phyloP scores from a whole-genome alignment of 208 protist species.

The Leishmania braziliensis region DNA sequence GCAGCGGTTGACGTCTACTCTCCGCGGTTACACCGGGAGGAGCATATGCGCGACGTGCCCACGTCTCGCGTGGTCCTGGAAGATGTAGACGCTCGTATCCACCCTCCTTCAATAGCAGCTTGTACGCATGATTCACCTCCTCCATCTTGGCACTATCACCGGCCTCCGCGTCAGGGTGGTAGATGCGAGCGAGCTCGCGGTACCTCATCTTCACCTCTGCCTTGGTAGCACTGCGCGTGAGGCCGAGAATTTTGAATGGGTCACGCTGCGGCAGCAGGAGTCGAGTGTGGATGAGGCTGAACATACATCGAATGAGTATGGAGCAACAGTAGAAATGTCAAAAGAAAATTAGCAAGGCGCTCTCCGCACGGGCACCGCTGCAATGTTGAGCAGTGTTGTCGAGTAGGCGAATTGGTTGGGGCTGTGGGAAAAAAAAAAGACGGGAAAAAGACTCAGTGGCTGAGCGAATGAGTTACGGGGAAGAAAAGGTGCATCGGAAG shows the following conservation, averaged over 20 bases:
- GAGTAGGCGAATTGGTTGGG: too few relatives aligned
- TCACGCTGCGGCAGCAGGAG: slow-evolving; percentile 36
- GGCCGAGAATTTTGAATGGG: slow-evolving; percentile 75
- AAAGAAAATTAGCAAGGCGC: neutral
- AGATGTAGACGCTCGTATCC: slow-evolving; percentile 76
- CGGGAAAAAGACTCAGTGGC: neutral
- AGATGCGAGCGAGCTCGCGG: slow-evolving; percentile 77
- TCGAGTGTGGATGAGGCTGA: neutral
- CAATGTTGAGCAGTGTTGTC: neutral
- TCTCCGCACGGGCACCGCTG: neutral
- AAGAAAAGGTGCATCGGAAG: neutral
- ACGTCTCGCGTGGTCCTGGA: slow-evolving; percentile 5
- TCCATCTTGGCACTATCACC: slow-evolving; percentile 82
- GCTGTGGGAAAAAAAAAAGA: neutral
- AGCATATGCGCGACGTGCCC: neutral
- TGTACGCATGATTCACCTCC: slow-evolving; percentile 87
- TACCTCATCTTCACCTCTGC: slow-evolving; percentile 85
- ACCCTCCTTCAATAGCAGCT: slow-evolving; percentile 81
- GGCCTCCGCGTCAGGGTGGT: slow-evolving; percentile 75
- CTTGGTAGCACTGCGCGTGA: slow-evolving; percentile 68
- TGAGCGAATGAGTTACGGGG: neutral
- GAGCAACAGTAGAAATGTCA: neutral
- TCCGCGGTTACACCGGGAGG: slow-evolving; percentile 31
- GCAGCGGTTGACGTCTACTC: slow-evolving; percentile 12
- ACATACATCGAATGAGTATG: neutral